Conservation (phyloP, 495 filamentous ascomycete species). For the Articulospora tetracladia region DNA sequence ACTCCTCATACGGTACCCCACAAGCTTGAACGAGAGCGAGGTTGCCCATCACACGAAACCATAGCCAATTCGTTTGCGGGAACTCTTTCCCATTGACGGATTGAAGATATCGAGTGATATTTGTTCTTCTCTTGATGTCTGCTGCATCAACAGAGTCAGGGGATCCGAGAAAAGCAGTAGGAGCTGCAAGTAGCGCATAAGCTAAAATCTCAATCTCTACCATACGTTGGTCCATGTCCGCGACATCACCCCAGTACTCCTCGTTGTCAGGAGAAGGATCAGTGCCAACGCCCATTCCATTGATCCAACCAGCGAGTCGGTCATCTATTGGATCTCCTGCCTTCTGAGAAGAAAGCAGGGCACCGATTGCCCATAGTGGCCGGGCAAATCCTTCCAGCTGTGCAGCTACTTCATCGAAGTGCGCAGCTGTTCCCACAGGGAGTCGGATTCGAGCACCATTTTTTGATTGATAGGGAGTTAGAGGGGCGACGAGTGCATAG, state of each 20-base stretch:
- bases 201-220: conserved; percentile 59
- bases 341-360: conserved; percentile 31
- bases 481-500: conserved; percentile 39
- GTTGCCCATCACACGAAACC: conserved; percentile 61
- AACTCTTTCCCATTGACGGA: conserved; percentile 50
- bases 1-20: conserved; percentile 38
- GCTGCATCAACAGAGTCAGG: background rate
- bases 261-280: conserved; percentile 40
- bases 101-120: conserved; percentile 38
- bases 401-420: conserved; percentile 54
- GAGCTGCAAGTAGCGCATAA: conserved; percentile 25
- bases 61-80: conserved; percentile 38
- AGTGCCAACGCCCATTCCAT: conserved; percentile 37
- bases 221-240: conserved; percentile 56
- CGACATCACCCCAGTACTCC: conserved; percentile 55
- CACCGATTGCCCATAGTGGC: conserved; percentile 55
- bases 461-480: conserved; percentile 38
- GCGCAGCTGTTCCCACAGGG: conserved; percentile 38
- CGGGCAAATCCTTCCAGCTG: conserved; percentile 59
- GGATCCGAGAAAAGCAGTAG: conserved; percentile 31
- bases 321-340: background rate
- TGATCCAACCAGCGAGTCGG: conserved; percentile 5
- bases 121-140: conserved; percentile 38
- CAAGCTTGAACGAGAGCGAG: conserved; percentile 50
- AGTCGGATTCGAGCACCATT: conserved; percentile 40